Conservation (phyloP, 164 flowering plant species). For the Platanus orientalis region DNA sequence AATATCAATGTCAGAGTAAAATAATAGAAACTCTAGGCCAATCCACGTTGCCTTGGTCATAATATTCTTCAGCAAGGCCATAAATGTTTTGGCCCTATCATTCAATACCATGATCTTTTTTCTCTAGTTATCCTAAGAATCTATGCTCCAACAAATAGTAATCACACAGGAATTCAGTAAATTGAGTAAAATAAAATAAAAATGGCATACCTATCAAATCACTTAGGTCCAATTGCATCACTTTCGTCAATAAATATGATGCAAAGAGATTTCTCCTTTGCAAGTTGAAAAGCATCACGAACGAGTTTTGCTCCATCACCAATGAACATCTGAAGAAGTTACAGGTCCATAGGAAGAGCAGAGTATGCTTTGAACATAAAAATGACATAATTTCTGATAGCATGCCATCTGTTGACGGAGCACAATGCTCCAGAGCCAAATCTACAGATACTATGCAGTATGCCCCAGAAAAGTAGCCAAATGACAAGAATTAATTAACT, state of each 20-base stretch:
- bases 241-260: slow-evolving; percentile 88
- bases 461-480: too few species aligned
- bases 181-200: neutral
- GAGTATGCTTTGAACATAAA: too few species aligned
- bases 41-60: too few species aligned
- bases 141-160: neutral
- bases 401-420: too few species aligned
- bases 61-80: too few species aligned
- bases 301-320: slow-evolving; percentile 98
- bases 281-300: slow-evolving; percentile 90
- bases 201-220: slow-evolving; percentile 85
- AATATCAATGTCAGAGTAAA: too few species aligned
- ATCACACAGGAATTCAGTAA: neutral
- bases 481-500: too few species aligned
- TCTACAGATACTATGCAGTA: too few species aligned
- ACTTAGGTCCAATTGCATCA: slow-evolving; percentile 96
- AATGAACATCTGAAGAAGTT: slow-evolving; percentile 84
- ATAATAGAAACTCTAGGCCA: too few species aligned
- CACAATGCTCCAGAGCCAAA: too few species aligned
- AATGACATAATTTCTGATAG: too few species aligned
- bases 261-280: slow-evolving; percentile 85
- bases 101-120: neutral
- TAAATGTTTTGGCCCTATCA: too few species aligned
- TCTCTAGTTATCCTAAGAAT: neutral
- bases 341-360: neutral